Evolutionary conservation across 2,329 filamentous ascomycete species (phyloP).

Genomic region (Fonsecaea pedrosoi): DNA sequence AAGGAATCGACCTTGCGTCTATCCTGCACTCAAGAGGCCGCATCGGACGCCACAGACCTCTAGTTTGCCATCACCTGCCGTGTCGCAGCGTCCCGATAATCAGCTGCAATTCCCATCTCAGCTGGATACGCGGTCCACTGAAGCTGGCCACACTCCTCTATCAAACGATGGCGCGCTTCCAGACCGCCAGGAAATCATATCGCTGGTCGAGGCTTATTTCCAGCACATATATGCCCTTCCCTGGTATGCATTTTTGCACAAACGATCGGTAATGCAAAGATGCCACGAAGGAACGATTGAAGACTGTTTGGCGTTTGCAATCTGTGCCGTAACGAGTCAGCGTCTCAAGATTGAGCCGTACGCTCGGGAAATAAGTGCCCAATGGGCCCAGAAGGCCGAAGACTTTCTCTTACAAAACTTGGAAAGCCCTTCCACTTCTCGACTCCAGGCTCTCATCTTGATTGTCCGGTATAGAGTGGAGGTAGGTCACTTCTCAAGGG

Average conservation of each 20-base stretch:
- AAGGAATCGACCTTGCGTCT: slow-evolving; percentile 25
- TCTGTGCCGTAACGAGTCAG: slow-evolving; percentile 30
- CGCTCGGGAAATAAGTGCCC: slow-evolving; percentile 16
- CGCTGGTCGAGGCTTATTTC: slow-evolving; percentile 41
- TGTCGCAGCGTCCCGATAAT: slow-evolving; percentile 9
- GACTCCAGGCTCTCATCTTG: slow-evolving; percentile 32
- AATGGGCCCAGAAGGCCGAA: slow-evolving; percentile 30
- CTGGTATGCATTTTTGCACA: slow-evolving; percentile 43
- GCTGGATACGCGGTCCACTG: not conserved
- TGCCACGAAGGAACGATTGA: slow-evolving; percentile 29
- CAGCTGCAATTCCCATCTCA: slow-evolving; percentile 7
- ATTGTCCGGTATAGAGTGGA: slow-evolving; percentile 30
- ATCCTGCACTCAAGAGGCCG: slow-evolving; percentile 25
- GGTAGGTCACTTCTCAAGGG: slow-evolving; percentile 30
- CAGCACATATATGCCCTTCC: slow-evolving; percentile 42
- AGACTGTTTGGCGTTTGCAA: slow-evolving; percentile 29
- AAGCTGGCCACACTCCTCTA: not conserved
- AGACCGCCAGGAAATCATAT: slow-evolving; percentile 17
- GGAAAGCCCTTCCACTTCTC: slow-evolving; percentile 29
- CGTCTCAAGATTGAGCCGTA: slow-evolving; percentile 28
- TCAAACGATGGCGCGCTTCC: slow-evolving; percentile 17
- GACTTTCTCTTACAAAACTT: slow-evolving; percentile 25
- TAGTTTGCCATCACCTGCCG: slow-evolving; percentile 14
- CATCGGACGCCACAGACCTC: slow-evolving; percentile 20
- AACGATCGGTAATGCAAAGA: slow-evolving; percentile 41